These are phyloP conservation scores for Chaetoceros tenuissimus DNA, from an alignment of 108 stramenopile species.

Conservation along the genomic window DNA sequence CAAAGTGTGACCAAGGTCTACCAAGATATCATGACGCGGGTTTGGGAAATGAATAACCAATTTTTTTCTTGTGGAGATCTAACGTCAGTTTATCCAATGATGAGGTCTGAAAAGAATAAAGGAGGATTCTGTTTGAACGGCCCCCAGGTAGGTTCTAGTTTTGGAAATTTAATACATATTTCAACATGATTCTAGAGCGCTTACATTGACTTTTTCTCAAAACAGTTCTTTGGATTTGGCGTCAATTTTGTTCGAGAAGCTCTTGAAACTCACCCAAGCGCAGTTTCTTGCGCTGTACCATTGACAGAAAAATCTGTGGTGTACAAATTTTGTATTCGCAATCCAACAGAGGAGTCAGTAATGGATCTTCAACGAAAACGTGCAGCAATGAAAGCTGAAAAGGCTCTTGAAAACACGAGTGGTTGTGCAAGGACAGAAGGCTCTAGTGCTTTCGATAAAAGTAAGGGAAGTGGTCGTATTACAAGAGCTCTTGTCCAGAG, in stretches of 20 bases:
- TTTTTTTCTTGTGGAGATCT: conserved; percentile 49
- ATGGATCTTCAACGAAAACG: conserved; percentile 47
- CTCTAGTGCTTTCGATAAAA: conserved; percentile 33
- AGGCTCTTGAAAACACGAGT: conserved; percentile 47
- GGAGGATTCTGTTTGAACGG: conserved; percentile 45
- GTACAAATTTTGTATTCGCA: conserved; percentile 46
- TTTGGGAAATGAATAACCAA: conserved; percentile 23
- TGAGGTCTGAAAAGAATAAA: conserved; percentile 21
- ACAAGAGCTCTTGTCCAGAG: conserved; percentile 57
- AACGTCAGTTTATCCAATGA: conserved; percentile 36
- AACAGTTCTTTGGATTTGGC: conserved; percentile 68
- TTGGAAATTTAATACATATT: not conserved
- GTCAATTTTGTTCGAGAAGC: conserved; percentile 32
- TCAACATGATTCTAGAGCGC: not conserved
- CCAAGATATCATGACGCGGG: conserved; percentile 25
- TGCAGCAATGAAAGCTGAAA: conserved; percentile 51
- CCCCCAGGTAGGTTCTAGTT: conserved; percentile 25
- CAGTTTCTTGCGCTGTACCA: conserved; percentile 47
- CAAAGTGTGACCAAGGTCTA: conserved; percentile 21
- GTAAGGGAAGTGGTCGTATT: conserved; percentile 52
- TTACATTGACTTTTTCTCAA: not conserved
- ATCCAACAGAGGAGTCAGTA: conserved; percentile 36
- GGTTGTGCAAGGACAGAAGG: conserved; percentile 71
- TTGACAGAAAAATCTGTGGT: conserved; percentile 20
- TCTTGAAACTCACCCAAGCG: conserved; percentile 30